phyloP scores from a whole-genome alignment of 78 protist genomes.

The Capsaspora owczarzaki region DNA sequence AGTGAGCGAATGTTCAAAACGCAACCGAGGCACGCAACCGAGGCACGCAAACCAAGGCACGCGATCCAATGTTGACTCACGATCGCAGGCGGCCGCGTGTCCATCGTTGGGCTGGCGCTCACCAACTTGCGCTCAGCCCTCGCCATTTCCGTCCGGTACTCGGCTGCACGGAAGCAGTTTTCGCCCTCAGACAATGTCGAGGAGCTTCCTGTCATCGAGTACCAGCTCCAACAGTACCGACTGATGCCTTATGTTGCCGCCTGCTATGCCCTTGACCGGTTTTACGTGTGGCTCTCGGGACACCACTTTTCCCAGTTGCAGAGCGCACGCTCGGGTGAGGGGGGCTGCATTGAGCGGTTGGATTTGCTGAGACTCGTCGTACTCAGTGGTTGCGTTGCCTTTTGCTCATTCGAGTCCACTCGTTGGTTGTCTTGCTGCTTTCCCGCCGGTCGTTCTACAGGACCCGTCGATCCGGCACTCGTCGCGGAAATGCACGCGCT shows the following conservation, averaged over 20 bases:
- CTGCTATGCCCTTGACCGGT: slow-evolving; percentile 13
- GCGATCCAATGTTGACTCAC: too few species aligned
- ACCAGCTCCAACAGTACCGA: slow-evolving; percentile 27
- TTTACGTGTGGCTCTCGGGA: not conserved
- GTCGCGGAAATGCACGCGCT: not conserved
- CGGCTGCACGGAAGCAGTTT: slow-evolving; percentile 37
- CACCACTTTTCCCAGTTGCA: not conserved
- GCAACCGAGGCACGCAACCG: too few species aligned
- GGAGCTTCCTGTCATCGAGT: slow-evolving; percentile 39
- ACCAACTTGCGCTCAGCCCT: not conserved
- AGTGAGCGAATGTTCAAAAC: too few species aligned
- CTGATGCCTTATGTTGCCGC: slow-evolving; percentile 30
- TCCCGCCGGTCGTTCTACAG: too few species aligned
- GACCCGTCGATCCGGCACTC: not conserved
- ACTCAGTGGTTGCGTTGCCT: too few species aligned
- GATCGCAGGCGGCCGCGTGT: not conserved
- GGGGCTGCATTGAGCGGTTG: too few species aligned
- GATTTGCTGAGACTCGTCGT: too few species aligned
- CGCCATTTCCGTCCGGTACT: slow-evolving; percentile 51
- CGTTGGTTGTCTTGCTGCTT: too few species aligned
- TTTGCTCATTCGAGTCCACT: too few species aligned
- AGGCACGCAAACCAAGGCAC: too few species aligned
- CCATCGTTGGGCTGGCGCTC: slow-evolving; percentile 1
- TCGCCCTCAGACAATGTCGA: not conserved
- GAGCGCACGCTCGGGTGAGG: too few species aligned